phyloP scores from a whole-genome alignment of 805 yeast genomes.

The Wickerhamiella bombiphila region DNA sequence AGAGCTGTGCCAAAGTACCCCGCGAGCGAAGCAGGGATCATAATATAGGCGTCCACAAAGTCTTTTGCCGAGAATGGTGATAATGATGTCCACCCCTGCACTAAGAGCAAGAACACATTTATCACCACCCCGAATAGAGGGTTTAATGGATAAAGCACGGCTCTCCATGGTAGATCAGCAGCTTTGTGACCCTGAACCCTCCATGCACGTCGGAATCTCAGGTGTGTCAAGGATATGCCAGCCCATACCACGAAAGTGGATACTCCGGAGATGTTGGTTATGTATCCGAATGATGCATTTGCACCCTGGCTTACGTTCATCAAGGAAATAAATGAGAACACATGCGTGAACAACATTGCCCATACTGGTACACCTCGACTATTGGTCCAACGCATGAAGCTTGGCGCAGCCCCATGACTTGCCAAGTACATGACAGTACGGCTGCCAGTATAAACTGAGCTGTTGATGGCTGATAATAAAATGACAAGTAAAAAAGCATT shows the following conservation, averaged over 20 bases:
- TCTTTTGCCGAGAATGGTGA: conserved; percentile 42
- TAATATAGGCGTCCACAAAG: conserved; percentile 45
- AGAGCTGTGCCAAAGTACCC: conserved; percentile 26
- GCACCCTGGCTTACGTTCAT: conserved; percentile 45
- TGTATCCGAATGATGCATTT: conserved; percentile 40
- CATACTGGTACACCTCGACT: conserved; percentile 44
- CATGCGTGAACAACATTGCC: conserved; percentile 39
- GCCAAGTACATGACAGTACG: conserved; percentile 52
- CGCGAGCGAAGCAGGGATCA: conserved; percentile 41
- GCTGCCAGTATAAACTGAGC: conserved; percentile 52
- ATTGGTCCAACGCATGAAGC: conserved; percentile 34
- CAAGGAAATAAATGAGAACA: conserved; percentile 35
- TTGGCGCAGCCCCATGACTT: conserved; percentile 43
- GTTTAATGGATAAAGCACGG: conserved; percentile 36
- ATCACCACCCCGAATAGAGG: conserved; percentile 36
- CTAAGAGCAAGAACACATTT: conserved; percentile 37
- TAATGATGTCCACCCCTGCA: conserved; percentile 52
- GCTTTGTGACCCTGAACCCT: conserved; percentile 23
- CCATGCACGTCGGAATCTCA: conserved; percentile 39
- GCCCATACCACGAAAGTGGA: conserved; percentile 57
- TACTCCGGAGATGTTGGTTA: conserved; percentile 48
- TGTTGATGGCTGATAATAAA: conserved; percentile 51
- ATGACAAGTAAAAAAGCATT: conserved; percentile 49
- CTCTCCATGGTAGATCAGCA: conserved; percentile 37
- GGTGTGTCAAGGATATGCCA: conserved; percentile 36